These are phyloP conservation scores for Colletotrichum sansevieriae DNA, from an alignment of 2,329 filamentous ascomycete species.

Conservation along the genomic window DNA sequence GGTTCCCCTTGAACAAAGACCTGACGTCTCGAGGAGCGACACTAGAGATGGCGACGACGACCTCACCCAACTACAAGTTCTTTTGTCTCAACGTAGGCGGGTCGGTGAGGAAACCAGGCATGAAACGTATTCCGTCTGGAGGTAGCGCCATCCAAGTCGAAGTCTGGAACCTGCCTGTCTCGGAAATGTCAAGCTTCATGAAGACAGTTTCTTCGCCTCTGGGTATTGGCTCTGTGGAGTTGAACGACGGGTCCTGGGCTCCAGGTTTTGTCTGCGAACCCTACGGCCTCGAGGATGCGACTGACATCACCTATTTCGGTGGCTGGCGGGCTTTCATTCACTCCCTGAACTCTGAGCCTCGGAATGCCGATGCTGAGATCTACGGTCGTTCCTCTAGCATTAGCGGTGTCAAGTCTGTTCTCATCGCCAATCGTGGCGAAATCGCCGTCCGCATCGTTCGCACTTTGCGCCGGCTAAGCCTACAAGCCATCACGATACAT, in stretches of 20 bases:
- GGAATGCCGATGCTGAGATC: background rate
- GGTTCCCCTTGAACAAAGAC: constrained; percentile 52
- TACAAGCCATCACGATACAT: constrained; percentile 78
- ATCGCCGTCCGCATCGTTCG: constrained; percentile 79
- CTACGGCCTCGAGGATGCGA: constrained; percentile 47
- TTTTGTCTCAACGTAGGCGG: constrained; percentile 45
- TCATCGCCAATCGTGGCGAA: constrained; percentile 82
- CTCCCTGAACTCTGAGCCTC: background rate
- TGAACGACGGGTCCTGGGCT: constrained; percentile 51
- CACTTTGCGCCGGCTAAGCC: constrained; percentile 75
- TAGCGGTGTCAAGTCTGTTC: constrained; percentile 48
- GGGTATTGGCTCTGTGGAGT: constrained; percentile 52
- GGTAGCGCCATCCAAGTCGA: constrained; percentile 52
- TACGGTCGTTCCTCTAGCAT: background rate
- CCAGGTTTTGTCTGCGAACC: constrained; percentile 55
- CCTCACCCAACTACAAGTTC: constrained; percentile 49
- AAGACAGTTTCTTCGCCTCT: constrained; percentile 51
- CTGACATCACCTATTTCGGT: constrained; percentile 49
- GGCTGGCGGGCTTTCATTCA: constrained; percentile 50
- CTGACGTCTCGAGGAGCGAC: constrained; percentile 48
- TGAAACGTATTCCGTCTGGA: constrained; percentile 45
- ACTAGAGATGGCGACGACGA: constrained; percentile 46
- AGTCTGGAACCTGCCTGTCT: constrained; percentile 51
- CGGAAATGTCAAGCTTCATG: constrained; percentile 49
- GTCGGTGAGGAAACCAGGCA: constrained; percentile 49